A percentile compares a stretch with the other conserved stretches of the same genome.
Evolutionary conservation across 371 early-diverging fungal species (phyloP).

Genomic region (Fennellomyces sp.): DNA sequence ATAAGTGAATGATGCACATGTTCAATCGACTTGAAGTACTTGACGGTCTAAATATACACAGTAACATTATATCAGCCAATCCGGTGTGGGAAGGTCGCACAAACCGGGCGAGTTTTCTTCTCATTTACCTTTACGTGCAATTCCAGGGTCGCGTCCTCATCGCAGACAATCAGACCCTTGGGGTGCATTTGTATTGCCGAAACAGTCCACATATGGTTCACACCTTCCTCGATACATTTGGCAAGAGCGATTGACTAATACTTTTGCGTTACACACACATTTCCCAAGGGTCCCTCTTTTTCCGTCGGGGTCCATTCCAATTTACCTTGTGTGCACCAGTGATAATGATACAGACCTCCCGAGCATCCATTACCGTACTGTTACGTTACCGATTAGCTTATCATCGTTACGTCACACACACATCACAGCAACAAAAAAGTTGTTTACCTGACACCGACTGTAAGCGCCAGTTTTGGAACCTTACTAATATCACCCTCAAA

Average conservation of each 20-base stretch:
- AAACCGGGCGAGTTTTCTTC: not conserved
- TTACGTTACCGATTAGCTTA: too few relatives aligned
- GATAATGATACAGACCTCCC: conserved; percentile 85
- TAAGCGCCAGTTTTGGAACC: conserved; percentile 87
- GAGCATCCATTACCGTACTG: conserved; percentile 86
- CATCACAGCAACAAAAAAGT: too few relatives aligned
- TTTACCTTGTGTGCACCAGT: conserved; percentile 87
- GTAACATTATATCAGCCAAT: not conserved
- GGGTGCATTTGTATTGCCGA: conserved; percentile 90
- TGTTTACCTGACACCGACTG: conserved; percentile 88
- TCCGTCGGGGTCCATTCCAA: too few relatives aligned
- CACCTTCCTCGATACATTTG: conserved; percentile 85
- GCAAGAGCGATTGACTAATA: conserved; percentile 63
- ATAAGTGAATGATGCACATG: conserved; percentile 83
- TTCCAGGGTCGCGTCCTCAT: conserved; percentile 90
- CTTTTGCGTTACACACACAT: not conserved
- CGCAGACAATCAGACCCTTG: conserved; percentile 87
- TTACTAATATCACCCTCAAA: conserved; percentile 87
- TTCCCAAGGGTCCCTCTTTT: conserved; percentile 10
- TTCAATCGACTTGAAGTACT: conserved; percentile 89
- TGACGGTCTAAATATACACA: conserved; percentile 62
- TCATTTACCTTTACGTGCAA: conserved; percentile 76
- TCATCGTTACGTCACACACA: too few relatives aligned
- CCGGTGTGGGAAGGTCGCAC: conserved; percentile 7
- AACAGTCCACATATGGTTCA: conserved; percentile 94